These are phyloP conservation scores for Coniochaeta hoffmannii DNA, from an alignment of 2,329 filamentous ascomycete species.

Conservation along the genomic window DNA sequence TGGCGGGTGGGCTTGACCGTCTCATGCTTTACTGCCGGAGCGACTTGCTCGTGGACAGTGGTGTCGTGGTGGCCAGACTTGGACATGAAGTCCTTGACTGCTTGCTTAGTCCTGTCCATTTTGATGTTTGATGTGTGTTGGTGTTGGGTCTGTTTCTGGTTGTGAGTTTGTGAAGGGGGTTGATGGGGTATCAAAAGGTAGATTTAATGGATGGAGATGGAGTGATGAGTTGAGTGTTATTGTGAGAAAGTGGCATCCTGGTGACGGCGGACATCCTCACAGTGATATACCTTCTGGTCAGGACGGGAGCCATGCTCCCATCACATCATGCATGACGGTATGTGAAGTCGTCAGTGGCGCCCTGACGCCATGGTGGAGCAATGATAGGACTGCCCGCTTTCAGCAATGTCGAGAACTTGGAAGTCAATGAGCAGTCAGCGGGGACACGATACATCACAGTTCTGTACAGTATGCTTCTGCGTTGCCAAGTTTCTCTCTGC, in stretches of 20 bases:
- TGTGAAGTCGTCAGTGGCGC: background rate
- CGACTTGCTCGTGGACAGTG: constrained; percentile 60
- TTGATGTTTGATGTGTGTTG: constrained; percentile 12
- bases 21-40: constrained; percentile 54
- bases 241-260: background rate
- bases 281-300: background rate
- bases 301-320: background rate
- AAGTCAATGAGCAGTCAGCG: background rate
- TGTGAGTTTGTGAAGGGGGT: background rate
- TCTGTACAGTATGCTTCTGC: background rate
- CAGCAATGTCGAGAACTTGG: background rate
- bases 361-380: background rate
- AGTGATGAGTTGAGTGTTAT: background rate
- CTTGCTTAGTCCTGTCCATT: constrained; percentile 60
- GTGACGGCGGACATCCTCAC: background rate
- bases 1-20: constrained; percentile 51
- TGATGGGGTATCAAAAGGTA: background rate
- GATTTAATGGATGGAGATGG: background rate
- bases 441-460: background rate
- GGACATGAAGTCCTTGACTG: constrained; percentile 52
- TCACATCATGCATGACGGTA: background rate
- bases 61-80: constrained; percentile 60
- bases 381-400: background rate
- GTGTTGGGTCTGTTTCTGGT: background rate
- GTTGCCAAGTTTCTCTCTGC: background rate